Percentiles rank a stretch among this genome's conserved stretches.
phyloP scores from a whole-genome alignment of 2,329 filamentous ascomycete genomes.

The Neodidymelliopsis sp. region DNA sequence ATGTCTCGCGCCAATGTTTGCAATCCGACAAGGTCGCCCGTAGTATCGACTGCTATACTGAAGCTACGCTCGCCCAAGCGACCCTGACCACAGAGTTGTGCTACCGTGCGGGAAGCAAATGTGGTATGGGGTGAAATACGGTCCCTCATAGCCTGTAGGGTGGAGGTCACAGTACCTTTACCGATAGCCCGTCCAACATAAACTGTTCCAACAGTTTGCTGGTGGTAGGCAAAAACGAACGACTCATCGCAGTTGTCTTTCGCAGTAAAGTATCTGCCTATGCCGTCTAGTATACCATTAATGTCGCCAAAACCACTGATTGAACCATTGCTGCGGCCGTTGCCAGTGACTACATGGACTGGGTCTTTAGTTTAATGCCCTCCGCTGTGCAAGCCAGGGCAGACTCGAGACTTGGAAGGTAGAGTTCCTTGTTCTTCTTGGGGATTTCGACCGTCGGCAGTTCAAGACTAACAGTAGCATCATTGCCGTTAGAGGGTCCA shows the following conservation, averaged over 20 bases:
- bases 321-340: neutral
- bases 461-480: too few species aligned
- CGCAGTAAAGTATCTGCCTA: neutral
- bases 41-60: neutral
- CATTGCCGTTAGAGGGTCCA: too few species aligned
- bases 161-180: conserved; percentile 1
- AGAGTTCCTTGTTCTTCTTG: too few species aligned
- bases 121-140: neutral
- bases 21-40: neutral
- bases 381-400: too few species aligned
- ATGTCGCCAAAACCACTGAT: too few species aligned
- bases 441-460: too few species aligned
- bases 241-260: conserved; percentile 7
- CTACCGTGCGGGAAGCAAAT: neutral
- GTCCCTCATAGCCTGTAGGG: neutral
- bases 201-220: neutral
- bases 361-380: too few species aligned
- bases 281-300: neutral
- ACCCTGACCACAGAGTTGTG: neutral
- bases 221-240: conserved; percentile 3
- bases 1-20: neutral
- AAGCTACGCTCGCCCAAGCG: neutral
- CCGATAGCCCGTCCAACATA: neutral
- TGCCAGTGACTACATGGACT: neutral
- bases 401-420: too few species aligned